Percentiles rank a stretch among this genome's conserved stretches.
Evolutionary conservation across 768 basidiomycete species (phyloP).

Genomic region (Suillus fuscotomentosus): DNA sequence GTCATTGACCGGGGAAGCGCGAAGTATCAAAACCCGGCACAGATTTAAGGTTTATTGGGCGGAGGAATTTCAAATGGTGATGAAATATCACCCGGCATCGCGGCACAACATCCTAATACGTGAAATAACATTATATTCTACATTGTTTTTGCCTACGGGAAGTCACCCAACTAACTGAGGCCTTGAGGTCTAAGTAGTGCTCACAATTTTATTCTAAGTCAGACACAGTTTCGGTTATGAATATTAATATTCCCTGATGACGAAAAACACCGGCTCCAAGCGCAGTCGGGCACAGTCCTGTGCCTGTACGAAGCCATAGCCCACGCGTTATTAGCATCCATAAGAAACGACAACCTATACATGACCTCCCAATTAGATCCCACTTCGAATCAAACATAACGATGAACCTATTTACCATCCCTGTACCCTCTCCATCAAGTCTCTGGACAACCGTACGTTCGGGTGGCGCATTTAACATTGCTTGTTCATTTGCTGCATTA

Average conservation of each 20-base stretch:
- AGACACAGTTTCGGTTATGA: not conserved
- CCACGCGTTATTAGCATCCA: not conserved
- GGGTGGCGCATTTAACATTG: not conserved
- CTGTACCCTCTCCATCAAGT: not conserved
- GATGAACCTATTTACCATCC: not conserved
- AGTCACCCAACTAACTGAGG: no score
- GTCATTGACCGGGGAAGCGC: no score
- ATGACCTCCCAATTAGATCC: not conserved
- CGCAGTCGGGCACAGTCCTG: no score
- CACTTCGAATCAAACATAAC: not conserved
- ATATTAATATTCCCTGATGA: not conserved
- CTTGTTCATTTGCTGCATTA: not conserved
- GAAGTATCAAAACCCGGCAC: no score
- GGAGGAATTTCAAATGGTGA: no score
- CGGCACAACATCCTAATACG: no score
- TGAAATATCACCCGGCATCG: no score
- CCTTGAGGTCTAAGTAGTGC: not conserved
- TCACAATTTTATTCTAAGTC: not conserved
- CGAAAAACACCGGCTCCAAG: no score
- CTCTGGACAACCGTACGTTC: not conserved
- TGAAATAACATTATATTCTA: no score
- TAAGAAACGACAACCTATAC: not conserved
- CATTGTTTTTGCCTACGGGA: no score
- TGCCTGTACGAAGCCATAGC: not conserved
- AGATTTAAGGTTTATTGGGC: no score